phyloP scores from a whole-genome alignment of 2,329 filamentous ascomycete species.

The Colletotrichum gloeosporioides region DNA sequence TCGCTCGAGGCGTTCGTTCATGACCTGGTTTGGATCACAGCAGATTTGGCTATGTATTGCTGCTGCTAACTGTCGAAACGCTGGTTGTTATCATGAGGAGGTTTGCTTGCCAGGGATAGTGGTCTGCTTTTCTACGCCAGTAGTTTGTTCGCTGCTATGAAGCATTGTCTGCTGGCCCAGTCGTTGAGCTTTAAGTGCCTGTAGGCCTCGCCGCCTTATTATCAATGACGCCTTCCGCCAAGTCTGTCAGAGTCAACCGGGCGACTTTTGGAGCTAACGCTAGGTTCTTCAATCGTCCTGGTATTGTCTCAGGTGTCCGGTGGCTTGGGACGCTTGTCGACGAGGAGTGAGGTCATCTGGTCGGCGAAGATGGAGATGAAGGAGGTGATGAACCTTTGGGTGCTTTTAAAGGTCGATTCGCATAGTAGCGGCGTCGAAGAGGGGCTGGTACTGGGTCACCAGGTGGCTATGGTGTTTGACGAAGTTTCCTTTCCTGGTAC shows the following conservation, averaged over 20 bases:
- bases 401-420: no score
- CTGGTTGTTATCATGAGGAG: no score
- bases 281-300: background rate
- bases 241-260: background rate
- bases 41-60: background rate
- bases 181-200: background rate
- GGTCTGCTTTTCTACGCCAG: background rate
- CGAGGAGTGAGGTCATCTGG: no score
- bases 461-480: no score
- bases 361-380: no score
- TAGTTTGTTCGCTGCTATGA: background rate
- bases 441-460: no score
- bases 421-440: no score
- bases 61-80: background rate
- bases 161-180: background rate
- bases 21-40: background rate
- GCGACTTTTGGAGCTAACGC: background rate
- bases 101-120: no score
- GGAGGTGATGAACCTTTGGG: no score
- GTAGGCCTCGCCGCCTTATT: background rate
- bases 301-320: background rate
- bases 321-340: background rate
- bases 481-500: no score
- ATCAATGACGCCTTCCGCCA: background rate
- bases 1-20: background rate